These are phyloP conservation scores for Dendrobium nobile DNA, from an alignment of 106 monocot genomes.

Conservation along the genomic window DNA sequence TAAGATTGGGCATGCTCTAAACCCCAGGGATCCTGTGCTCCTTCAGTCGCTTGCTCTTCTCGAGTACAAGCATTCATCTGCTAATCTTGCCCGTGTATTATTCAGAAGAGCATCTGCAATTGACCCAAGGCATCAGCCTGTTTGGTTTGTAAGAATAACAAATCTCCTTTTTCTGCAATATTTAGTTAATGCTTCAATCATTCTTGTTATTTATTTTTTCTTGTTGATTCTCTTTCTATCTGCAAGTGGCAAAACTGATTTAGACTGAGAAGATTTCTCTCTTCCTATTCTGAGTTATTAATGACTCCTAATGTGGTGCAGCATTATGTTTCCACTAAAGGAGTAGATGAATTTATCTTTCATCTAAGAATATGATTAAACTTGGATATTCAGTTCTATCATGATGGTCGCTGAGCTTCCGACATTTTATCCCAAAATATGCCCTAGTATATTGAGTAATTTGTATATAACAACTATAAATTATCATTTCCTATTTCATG, in stretches of 20 bases:
- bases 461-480: too few species aligned
- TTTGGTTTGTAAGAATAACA: constrained; percentile 74
- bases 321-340: neutral
- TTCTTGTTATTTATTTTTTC: neutral
- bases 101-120: constrained; percentile 80
- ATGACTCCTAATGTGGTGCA: neutral
- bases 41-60: constrained; percentile 92
- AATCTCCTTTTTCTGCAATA: neutral
- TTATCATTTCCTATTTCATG: too few species aligned
- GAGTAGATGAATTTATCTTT: neutral
- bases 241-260: neutral
- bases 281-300: neutral
- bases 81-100: constrained; percentile 70
- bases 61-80: constrained; percentile 82
- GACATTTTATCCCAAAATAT: neutral
- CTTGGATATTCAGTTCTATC: neutral
- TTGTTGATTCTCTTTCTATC: neutral
- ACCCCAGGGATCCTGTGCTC: constrained; percentile 92
- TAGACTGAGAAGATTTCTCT: neutral
- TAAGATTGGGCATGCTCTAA: constrained; percentile 88
- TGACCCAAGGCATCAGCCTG: constrained; percentile 89
- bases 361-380: neutral
- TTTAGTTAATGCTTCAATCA: neutral
- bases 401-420: neutral
- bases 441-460: neutral